Base-by-base conservation (phyloP, 352 stramenopile genomes). In the Pythium apleroticum region DNA sequence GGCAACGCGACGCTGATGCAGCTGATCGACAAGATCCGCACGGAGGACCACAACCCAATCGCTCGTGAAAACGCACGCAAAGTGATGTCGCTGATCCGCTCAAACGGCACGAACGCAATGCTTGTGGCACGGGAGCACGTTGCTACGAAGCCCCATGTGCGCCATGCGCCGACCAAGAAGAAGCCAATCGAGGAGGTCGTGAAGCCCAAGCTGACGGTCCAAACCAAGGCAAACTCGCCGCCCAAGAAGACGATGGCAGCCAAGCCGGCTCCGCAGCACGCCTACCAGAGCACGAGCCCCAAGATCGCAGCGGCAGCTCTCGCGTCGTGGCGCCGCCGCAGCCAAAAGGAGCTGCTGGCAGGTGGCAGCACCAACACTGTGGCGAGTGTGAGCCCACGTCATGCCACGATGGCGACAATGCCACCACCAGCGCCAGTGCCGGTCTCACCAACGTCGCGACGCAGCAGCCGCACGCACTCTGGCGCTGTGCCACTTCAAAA, bases 41-140 rank as follows among this genome's bases (percentile, higher is more conserved):
- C 33, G 0, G 52, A 62, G 7, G 69, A 74, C 31, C 71, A 76
- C 71, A 88, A 77, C 53, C 68, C 74, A 15, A 71, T 86, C 24
- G 63, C 73, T 0, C 75, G 81, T 8, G 77, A 88, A 27, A 77
- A 79, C 56, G 73, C 77, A 8, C 81, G 81, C 20, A 88, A 78
- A 37, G 63, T 82, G 20, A 41, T 87, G 33, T 90, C 81, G 37
- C 64, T 90, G 52, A 72, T 88, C 56, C 75, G 59, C 15, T 87
- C 81, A 1, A 81, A 84, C 52, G 81, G 77, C 17, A 24, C 60
- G 0, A 76, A 86, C 53, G 20, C 74, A 31, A 71, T 69, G 56
- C 54, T 77, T 27, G 65, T 88, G 39, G 63, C 70, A 3, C 77
- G 76, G 31, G 66, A 75, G 54, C 74, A 48, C 15, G 19, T 70